Conservation (phyloP, 1,284 basidiomycete genomes). For the Ganoderma leucocontextum region DNA sequence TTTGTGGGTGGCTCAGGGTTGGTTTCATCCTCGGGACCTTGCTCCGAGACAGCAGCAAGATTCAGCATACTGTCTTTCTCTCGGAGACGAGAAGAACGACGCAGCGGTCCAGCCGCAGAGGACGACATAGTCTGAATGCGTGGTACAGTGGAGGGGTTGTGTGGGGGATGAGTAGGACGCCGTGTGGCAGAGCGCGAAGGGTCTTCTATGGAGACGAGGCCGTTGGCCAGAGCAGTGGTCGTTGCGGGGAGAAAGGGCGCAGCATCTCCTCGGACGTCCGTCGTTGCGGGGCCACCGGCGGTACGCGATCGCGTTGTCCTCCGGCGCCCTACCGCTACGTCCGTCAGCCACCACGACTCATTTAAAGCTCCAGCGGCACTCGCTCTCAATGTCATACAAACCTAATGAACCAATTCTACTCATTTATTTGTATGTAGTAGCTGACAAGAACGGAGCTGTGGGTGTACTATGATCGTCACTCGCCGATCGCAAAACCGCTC, state of each 20-base stretch:
- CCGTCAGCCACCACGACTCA: too few species aligned
- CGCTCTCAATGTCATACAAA: too few species aligned
- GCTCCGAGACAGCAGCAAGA: not conserved
- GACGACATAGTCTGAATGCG: not conserved
- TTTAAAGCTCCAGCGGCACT: too few species aligned
- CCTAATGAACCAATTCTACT: too few species aligned
- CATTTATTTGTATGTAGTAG: too few species aligned
- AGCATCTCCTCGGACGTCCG: not conserved
- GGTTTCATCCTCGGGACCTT: not conserved
- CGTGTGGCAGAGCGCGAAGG: not conserved
- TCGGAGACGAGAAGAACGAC: slow-evolving; percentile 6
- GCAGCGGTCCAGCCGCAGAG: slow-evolving; percentile 5
- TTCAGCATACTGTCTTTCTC: not conserved
- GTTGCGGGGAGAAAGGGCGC: not conserved
- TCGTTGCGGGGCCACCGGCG: not conserved
- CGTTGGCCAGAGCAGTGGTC: not conserved
- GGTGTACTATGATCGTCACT: not conserved
- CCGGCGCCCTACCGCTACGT: not conserved
- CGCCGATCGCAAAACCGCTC: not conserved
- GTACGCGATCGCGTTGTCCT: not conserved
- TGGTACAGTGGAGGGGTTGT: not conserved
- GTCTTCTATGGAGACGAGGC: not conserved
- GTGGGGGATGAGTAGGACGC: not conserved
- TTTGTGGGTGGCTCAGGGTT: slow-evolving; percentile 15
- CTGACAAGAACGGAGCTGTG: not conserved